phyloP scores from a whole-genome alignment of 495 filamentous ascomycete genomes.

The Daldinia vernicosa region DNA sequence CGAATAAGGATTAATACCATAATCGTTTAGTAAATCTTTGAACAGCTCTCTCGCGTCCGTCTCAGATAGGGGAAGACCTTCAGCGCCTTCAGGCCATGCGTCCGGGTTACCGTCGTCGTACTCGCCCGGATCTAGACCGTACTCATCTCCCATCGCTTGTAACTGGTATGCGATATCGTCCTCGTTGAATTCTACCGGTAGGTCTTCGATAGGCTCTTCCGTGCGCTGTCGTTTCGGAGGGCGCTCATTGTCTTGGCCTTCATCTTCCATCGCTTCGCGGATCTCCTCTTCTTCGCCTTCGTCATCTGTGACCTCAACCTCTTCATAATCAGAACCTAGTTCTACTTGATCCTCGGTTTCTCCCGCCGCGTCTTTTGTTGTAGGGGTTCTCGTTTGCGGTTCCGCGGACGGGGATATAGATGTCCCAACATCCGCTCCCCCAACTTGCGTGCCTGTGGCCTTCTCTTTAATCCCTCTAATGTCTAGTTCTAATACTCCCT shows the following conservation, averaged over 20 bases:
- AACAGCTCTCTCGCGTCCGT: slow-evolving; percentile 77
- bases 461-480: slow-evolving; percentile 62
- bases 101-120: slow-evolving; percentile 72
- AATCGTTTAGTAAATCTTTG: slow-evolving; percentile 85
- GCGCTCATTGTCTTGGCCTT: slow-evolving; percentile 59
- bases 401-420: slow-evolving; percentile 3
- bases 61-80: slow-evolving; percentile 71
- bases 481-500: slow-evolving; percentile 78
- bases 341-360: slow-evolving; percentile 46
- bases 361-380: slow-evolving; percentile 30
- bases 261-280: slow-evolving; percentile 47
- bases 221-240: slow-evolving; percentile 73
- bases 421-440: slow-evolving; percentile 6
- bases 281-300: slow-evolving; percentile 55
- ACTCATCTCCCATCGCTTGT: slow-evolving; percentile 82
- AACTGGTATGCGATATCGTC: slow-evolving; percentile 95
- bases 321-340: slow-evolving; percentile 77
- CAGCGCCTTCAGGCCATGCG: slow-evolving; percentile 75
- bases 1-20: slow-evolving; percentile 83
- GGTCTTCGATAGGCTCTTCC: slow-evolving; percentile 61
- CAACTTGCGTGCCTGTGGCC: slow-evolving; percentile 47
- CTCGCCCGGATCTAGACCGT: slow-evolving; percentile 67
- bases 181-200: slow-evolving; percentile 87
- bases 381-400: neutral
- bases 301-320: slow-evolving; percentile 85